phyloP scores from a whole-genome alignment of 345 rosid genomes.

The Melaleuca alternifolia region DNA sequence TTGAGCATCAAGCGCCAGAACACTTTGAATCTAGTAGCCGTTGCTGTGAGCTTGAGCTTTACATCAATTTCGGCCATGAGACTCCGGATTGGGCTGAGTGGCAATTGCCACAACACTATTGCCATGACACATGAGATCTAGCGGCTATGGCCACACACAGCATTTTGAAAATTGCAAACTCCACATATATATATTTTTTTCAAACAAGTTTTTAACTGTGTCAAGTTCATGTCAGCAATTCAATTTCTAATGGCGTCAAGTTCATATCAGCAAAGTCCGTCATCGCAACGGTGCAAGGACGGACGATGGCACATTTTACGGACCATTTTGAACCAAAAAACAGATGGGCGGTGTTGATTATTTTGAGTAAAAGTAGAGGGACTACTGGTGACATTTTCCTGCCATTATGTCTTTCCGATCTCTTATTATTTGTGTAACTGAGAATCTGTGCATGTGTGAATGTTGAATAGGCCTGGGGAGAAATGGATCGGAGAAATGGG shows the following conservation, averaged over 20 bases:
- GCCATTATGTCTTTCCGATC: not conserved
- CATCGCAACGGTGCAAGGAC: no score
- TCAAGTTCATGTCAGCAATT: no score
- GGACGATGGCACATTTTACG: no score
- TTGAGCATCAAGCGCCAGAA: not conserved
- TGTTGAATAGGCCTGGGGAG: slow-evolving; percentile 78
- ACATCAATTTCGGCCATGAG: not conserved
- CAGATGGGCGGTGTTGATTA: not conserved
- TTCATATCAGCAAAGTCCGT: no score
- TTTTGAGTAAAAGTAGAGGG: not conserved
- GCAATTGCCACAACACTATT: not conserved
- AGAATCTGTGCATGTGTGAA: not conserved
- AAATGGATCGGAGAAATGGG: slow-evolving; percentile 73
- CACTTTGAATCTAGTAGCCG: not conserved
- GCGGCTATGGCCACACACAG: not conserved
- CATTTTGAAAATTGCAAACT: not conserved
- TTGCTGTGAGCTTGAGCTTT: not conserved
- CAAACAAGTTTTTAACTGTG: not conserved
- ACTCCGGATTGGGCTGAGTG: not conserved
- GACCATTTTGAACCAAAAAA: not conserved
- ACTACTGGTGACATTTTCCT: not conserved
- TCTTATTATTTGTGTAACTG: not conserved
- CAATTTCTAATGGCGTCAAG: no score
- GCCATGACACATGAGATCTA: not conserved
- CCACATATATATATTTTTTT: not conserved